Conservation (phyloP, 495 filamentous ascomycete genomes). For the Penicillium arizonense region DNA sequence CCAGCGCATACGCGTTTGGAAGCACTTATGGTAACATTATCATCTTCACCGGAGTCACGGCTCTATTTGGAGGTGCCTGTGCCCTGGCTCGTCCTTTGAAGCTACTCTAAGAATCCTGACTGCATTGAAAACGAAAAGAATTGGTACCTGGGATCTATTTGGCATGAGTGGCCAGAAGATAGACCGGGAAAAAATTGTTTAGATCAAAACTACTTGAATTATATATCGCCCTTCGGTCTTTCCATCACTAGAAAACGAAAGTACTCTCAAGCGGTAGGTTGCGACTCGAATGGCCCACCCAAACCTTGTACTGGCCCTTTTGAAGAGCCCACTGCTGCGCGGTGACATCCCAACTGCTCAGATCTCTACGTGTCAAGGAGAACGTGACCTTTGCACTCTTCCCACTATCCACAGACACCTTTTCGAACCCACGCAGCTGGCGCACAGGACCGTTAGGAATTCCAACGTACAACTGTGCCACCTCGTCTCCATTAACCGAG, state of each 20-base stretch:
- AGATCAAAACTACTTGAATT: no score
- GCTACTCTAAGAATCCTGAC: no score
- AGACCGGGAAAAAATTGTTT: no score
- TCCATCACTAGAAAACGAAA: slow-evolving; percentile 1
- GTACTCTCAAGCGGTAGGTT: slow-evolving; percentile 17
- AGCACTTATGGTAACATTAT: background rate
- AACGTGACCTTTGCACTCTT: slow-evolving; percentile 47
- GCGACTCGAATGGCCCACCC: slow-evolving; percentile 56
- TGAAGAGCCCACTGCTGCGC: slow-evolving; percentile 60
- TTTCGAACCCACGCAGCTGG: slow-evolving; percentile 67
- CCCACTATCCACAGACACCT: slow-evolving; percentile 46
- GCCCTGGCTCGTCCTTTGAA: background rate
- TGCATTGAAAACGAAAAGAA: no score
- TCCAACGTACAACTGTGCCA: slow-evolving; percentile 57
- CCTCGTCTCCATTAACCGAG: slow-evolving; percentile 49
- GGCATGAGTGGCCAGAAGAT: no score
- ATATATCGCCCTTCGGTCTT: no score
- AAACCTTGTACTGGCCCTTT: slow-evolving; percentile 36
- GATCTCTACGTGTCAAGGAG: slow-evolving; percentile 59
- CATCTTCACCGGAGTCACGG: background rate
- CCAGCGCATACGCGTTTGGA: background rate
- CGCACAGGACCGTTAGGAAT: slow-evolving; percentile 48
- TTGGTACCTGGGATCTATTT: no score
- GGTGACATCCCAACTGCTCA: slow-evolving; percentile 64
- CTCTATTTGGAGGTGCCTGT: background rate